Evolutionary conservation across 2,329 filamentous ascomycete species (phyloP), one percentile per base, ranked within the genome.

Genomic region (Thermoascus crustaceus): DNA sequence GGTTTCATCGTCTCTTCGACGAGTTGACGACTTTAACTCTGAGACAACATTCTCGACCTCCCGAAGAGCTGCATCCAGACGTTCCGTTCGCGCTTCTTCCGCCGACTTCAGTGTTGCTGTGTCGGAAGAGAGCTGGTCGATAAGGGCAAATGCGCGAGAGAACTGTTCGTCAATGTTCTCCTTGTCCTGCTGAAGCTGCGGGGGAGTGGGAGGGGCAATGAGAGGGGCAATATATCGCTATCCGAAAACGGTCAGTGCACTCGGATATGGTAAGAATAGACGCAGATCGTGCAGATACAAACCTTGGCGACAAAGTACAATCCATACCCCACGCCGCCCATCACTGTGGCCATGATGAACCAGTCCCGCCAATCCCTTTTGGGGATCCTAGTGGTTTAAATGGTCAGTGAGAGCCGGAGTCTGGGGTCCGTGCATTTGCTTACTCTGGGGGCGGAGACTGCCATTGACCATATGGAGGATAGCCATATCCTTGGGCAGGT

Each of bases 341-440:
- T 82, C 8, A 96, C 85, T 0, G 91, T 98, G 5, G 91, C 91
- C 86, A 96, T 94, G 62, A 98, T 96, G 64, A 98, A 98, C 84
- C 87, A 96, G 58, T 98, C 91, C 42, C 93, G 76, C 91, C 91
- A 98, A 64, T 98, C 91, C 54, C 91, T 73, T 56, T 78, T 80
- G 3, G 87, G 87, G 2, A 78, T 64, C 42, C 64, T 67, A 26
- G 8, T 24, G 22, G 20, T 19, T 13, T 10, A 3, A 14, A 13
- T 4, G 14, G 11, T 42, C 24, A 43, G 19, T 17, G 35, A 20
- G n/a, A 7, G n/a, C n/a, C n/a, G n/a, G n/a, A n/a, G n/a, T n/a
- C n/a, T n/a, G 13, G 7, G 2, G 6, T 29, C 14, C n/a, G 9
- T 17, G 8, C 9, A 32, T 22, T 9, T 32, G 16, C 67, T 52